Percentiles rank a stretch among this genome's conserved stretches.
phyloP scores from a whole-genome alignment of 345 rosid species.

The Lumnitzera racemosa region DNA sequence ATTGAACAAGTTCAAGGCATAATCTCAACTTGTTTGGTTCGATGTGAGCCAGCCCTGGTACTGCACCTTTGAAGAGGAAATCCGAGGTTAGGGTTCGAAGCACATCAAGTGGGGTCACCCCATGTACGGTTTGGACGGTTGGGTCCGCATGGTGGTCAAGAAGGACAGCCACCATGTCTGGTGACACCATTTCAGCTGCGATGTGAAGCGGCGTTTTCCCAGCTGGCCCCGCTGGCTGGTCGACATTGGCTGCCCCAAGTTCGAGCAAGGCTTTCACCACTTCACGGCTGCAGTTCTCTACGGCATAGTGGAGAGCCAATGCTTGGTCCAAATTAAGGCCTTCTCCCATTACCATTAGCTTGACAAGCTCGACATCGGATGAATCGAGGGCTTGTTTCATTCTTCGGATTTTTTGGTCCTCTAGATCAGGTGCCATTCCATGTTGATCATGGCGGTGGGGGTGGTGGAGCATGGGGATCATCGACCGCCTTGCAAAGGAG shows the following conservation, averaged over 20 bases:
- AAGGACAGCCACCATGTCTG: conserved; percentile 68
- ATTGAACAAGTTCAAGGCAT: conserved; percentile 94
- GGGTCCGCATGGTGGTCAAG: conserved; percentile 98
- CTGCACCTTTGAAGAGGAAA: conserved; percentile 98
- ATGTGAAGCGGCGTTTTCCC: conserved; percentile 47
- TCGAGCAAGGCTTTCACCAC: conserved; percentile 51
- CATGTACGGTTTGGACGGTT: conserved; percentile 75
- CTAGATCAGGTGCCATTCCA: conserved; percentile 56
- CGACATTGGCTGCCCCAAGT: conserved; percentile 44
- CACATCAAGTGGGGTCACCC: conserved; percentile 82
- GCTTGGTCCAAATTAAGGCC: conserved; percentile 46
- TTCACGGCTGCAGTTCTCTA: conserved; percentile 45
- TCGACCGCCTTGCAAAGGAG: conserved; percentile 21
- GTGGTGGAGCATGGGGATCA: conserved; percentile 16
- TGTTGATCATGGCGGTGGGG: conserved; percentile 22
- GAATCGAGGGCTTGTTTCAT: conserved; percentile 95
- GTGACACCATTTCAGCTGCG: conserved; percentile 48
- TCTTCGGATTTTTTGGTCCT: conserved; percentile 85
- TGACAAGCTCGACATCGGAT: conserved; percentile 76
- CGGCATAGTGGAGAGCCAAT: conserved; percentile 41
- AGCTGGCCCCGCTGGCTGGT: conserved; percentile 34
- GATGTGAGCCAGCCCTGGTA: conserved; percentile 86
- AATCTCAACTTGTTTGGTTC: conserved; percentile 93
- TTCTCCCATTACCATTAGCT: conserved; percentile 58
- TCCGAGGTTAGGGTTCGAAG: conserved; percentile 95